phyloP scores from a whole-genome alignment of 495 filamentous ascomycete genomes.

The Neurospora sp. region DNA sequence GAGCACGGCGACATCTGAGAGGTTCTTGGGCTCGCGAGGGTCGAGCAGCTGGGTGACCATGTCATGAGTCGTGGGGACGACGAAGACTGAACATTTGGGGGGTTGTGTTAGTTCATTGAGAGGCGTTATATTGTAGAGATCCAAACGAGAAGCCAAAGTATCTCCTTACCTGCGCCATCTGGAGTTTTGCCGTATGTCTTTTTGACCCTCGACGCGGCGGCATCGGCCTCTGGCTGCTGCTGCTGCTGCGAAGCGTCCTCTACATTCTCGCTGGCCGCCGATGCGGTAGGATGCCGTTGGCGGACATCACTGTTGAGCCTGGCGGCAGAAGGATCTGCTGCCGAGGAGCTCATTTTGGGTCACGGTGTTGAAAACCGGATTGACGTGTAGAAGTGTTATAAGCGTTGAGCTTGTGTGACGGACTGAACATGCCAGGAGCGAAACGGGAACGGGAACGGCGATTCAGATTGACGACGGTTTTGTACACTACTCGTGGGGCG shows the following conservation, averaged over 20 bases:
- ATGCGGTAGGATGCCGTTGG: constrained; percentile 9
- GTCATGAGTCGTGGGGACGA: constrained; percentile 92
- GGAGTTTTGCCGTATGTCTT: constrained; percentile 89
- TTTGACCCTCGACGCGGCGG: constrained; percentile 26
- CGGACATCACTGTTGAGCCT: constrained; percentile 16
- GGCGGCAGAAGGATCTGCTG: constrained; percentile 9
- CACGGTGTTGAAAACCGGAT: constrained; percentile 20
- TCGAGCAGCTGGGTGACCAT: constrained; percentile 97
- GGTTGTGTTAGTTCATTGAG: background rate
- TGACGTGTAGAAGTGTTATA: background rate
- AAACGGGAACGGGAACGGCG: background rate
- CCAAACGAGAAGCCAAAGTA: background rate
- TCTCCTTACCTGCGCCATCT: constrained; percentile 69
- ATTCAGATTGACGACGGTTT: background rate
- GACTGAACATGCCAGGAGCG: constrained; percentile 3
- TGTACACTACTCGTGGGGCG: background rate
- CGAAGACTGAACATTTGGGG: constrained; percentile 57
- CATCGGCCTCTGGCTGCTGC: background rate
- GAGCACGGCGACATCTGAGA: constrained; percentile 77
- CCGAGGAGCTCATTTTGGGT: constrained; percentile 16
- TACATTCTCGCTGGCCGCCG: background rate
- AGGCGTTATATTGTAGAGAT: background rate
- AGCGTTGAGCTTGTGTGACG: constrained; percentile 13
- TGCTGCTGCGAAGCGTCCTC: background rate
- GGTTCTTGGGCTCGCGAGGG: constrained; percentile 89